A percentile compares a stretch with the other conserved stretches of the same genome.
Conservation (phyloP, 164 flowering plant genomes). For the Sedum album region DNA sequence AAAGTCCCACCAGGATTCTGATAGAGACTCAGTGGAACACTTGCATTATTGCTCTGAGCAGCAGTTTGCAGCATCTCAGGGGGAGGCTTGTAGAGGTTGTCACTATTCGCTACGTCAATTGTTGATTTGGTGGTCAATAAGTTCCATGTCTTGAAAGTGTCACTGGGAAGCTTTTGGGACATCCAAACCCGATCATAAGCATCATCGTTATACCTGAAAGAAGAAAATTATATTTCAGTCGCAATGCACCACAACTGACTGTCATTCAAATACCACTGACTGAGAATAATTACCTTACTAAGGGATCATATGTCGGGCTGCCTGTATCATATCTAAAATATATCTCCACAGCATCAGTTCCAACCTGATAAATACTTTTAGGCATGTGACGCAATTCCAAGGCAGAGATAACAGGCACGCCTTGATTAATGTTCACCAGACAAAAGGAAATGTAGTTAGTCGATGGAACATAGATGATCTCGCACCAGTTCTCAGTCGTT, state of each 20-base stretch:
- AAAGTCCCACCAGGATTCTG: background rate
- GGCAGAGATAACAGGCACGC: slow-evolving; percentile 22
- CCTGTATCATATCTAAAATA: background rate
- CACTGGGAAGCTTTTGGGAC: background rate
- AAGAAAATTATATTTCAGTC: background rate
- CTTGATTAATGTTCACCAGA: slow-evolving; percentile 16
- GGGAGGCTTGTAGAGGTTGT: slow-evolving; percentile 2
- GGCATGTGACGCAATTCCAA: slow-evolving; percentile 10
- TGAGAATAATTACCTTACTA: background rate
- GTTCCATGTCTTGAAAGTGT: background rate
- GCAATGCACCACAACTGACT: background rate
- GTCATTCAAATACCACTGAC: background rate
- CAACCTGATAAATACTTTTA: background rate
- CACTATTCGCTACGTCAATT: slow-evolving; percentile 1
- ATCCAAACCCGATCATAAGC: background rate
- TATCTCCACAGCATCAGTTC: background rate
- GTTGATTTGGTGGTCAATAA: background rate
- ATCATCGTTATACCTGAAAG: slow-evolving; percentile 2
- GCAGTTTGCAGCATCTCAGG: slow-evolving; percentile 5
- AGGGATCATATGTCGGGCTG: background rate
- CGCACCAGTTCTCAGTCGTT: slow-evolving; percentile 1
- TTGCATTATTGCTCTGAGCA: background rate
- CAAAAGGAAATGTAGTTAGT: slow-evolving; percentile 14
- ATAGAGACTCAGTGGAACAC: background rate
- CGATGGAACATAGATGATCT: slow-evolving; percentile 13